Conservation (phyloP, 331 rosid genomes). For the Pyracantha coccinea region DNA sequence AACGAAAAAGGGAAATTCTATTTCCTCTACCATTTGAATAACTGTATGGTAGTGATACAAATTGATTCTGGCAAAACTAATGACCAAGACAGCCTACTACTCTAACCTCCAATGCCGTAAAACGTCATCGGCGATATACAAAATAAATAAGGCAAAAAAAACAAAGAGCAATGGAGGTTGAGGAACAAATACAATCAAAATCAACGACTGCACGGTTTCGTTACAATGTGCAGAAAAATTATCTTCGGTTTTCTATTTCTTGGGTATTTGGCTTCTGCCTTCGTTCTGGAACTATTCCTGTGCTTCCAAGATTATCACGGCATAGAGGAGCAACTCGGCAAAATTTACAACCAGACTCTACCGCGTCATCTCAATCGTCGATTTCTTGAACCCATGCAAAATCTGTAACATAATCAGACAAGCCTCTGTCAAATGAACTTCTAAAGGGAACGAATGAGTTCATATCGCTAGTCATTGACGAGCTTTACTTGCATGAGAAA, state of each 20-base stretch:
- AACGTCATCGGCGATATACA: constrained; percentile 19
- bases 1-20: constrained; percentile 11
- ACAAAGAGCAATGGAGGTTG: constrained; percentile 13
- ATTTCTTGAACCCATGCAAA: constrained; percentile 47
- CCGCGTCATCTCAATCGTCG: constrained; percentile 32
- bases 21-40: constrained; percentile 18
- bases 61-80: constrained; percentile 15
- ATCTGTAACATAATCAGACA: constrained; percentile 24
- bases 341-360: constrained; percentile 2
- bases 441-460: not conserved
- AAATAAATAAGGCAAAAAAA: constrained; percentile 30
- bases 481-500: not conserved
- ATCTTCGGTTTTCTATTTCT: constrained; percentile 5
- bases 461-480: not conserved
- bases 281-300: not conserved
- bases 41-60: constrained; percentile 18
- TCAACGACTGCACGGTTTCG: constrained; percentile 47
- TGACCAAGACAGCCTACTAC: constrained; percentile 15
- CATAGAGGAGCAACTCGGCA: not conserved
- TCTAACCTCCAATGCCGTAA: constrained; percentile 15
- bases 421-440: not conserved
- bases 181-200: constrained; percentile 14
- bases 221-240: constrained; percentile 27
- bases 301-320: not conserved
- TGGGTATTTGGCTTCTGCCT: constrained; percentile 5